A percentile compares a stretch with the other conserved stretches of the same genome.
Evolutionary conservation across 768 basidiomycete species (phyloP).

Genomic region (Naganishia vishniacii): DNA sequence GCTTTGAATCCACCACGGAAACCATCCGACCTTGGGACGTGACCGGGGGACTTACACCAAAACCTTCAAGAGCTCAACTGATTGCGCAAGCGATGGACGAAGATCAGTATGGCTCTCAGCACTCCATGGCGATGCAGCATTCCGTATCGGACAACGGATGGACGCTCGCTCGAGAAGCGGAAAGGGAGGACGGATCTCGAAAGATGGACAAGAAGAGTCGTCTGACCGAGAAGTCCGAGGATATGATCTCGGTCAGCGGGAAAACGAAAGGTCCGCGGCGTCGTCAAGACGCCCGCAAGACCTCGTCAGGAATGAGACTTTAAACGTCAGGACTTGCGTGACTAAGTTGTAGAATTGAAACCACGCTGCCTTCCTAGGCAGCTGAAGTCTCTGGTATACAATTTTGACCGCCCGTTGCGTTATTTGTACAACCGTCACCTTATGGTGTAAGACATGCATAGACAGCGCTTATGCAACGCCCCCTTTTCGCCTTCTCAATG

Average conservation of each 20-base stretch:
- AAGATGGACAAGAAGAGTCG: conserved; percentile 16
- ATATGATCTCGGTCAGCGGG: neutral
- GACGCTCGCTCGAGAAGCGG: neutral
- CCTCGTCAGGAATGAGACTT: neutral
- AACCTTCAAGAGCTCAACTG: conserved; percentile 24
- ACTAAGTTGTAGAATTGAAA: neutral
- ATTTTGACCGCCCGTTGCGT: no score
- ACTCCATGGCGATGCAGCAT: neutral
- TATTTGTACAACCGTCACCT: no score
- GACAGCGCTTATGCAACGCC: neutral
- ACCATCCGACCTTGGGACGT: conserved; percentile 27
- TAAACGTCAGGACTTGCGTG: neutral
- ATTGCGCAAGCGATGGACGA: neutral
- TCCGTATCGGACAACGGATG: neutral
- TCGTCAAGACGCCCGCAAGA: conserved; percentile 2
- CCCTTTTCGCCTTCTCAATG: neutral
- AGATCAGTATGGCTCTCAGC: neutral
- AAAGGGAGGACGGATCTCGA: neutral
- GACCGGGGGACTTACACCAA: conserved; percentile 22
- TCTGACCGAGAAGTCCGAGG: neutral
- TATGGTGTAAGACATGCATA: no score
- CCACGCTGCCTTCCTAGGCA: neutral
- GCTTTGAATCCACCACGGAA: conserved; percentile 24
- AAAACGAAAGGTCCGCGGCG: neutral
- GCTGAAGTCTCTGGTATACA: no score